phyloP scores from a whole-genome alignment of 495 filamentous ascomycete species.

The Saxophila tyrrhenica region DNA sequence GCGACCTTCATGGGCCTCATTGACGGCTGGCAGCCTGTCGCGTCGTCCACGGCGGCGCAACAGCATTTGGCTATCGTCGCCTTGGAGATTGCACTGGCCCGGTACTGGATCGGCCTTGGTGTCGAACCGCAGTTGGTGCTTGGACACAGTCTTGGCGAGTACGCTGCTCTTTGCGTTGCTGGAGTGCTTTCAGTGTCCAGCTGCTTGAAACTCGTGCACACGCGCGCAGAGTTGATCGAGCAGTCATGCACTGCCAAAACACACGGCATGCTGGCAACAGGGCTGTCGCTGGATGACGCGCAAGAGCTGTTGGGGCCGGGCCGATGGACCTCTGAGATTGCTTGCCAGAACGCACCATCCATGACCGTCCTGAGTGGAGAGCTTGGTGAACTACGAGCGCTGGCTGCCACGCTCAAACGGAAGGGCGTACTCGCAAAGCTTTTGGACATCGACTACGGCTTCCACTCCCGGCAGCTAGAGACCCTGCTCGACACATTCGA shows the following conservation, averaged over 20 bases:
- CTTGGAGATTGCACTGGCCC: slow-evolving; percentile 29
- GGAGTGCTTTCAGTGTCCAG: slow-evolving; percentile 17
- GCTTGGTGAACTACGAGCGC: slow-evolving; percentile 12
- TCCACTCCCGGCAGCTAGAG: slow-evolving; percentile 75
- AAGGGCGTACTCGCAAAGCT: slow-evolving; percentile 30
- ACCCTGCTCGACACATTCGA: slow-evolving; percentile 59
- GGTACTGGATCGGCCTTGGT: slow-evolving; percentile 28
- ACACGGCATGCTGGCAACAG: slow-evolving; percentile 27
- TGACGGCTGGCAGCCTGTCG: neutral
- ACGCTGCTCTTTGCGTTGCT: slow-evolving; percentile 21
- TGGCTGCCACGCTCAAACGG: slow-evolving; percentile 9
- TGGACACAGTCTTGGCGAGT: slow-evolving; percentile 27
- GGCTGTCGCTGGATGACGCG: neutral
- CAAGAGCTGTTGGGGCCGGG: neutral
- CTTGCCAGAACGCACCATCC: slow-evolving; percentile 29
- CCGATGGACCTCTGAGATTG: slow-evolving; percentile 19
- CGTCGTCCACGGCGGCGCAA: neutral
- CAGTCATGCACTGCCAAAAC: slow-evolving; percentile 5
- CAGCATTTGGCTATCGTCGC: slow-evolving; percentile 28
- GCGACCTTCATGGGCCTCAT: slow-evolving; percentile 10
- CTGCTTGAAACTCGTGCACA: slow-evolving; percentile 17
- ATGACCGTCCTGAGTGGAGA: slow-evolving; percentile 29
- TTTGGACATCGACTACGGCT: slow-evolving; percentile 65
- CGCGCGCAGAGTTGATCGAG: slow-evolving; percentile 14
- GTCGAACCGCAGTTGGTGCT: slow-evolving; percentile 25